Conservation (phyloP, 108 stramenopile genomes). For the Aurantiochytrium sp. region DNA sequence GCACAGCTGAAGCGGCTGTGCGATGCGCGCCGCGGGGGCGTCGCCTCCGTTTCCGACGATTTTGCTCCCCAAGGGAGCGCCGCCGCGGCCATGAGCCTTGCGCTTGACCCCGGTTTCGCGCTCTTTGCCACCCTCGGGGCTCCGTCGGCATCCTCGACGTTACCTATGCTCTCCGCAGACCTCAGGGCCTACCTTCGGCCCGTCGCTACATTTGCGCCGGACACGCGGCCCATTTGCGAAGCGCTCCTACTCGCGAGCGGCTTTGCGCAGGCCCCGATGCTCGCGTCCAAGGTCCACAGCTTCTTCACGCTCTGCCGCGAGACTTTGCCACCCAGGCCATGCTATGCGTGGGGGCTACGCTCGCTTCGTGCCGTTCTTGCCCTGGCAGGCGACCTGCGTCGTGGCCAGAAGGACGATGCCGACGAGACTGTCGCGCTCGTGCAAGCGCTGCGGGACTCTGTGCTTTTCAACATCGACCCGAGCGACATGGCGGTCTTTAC, state of each 20-base stretch:
- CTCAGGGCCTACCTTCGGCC: constrained; percentile 68
- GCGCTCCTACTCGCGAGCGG: constrained; percentile 73
- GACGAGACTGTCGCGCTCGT: constrained; percentile 59
- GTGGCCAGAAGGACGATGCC: constrained; percentile 53
- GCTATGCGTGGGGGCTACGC: constrained; percentile 71
- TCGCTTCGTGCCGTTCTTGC: constrained; percentile 68
- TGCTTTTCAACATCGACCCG: constrained; percentile 66
- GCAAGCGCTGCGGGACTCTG: constrained; percentile 68
- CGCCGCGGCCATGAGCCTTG: too few species aligned
- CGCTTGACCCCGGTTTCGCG: constrained; percentile 59
- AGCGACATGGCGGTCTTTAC: constrained; percentile 64
- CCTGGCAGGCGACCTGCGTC: constrained; percentile 65
- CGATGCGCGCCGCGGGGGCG: constrained; percentile 66
- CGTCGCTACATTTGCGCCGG: constrained; percentile 69
- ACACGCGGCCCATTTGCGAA: constrained; percentile 69
- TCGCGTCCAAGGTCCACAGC: constrained; percentile 67
- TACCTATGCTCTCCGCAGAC: constrained; percentile 68
- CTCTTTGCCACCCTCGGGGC: constrained; percentile 63
- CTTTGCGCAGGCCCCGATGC: constrained; percentile 63
- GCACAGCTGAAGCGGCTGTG: constrained; percentile 78
- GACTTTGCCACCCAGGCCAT: constrained; percentile 64
- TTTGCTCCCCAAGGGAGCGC: too few species aligned
- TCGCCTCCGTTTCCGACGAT: constrained; percentile 51
- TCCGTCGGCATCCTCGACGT: constrained; percentile 67
- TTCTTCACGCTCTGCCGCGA: constrained; percentile 63